Conservation (phyloP, 129 eudicot species). For the Saussurea involucrata region DNA sequence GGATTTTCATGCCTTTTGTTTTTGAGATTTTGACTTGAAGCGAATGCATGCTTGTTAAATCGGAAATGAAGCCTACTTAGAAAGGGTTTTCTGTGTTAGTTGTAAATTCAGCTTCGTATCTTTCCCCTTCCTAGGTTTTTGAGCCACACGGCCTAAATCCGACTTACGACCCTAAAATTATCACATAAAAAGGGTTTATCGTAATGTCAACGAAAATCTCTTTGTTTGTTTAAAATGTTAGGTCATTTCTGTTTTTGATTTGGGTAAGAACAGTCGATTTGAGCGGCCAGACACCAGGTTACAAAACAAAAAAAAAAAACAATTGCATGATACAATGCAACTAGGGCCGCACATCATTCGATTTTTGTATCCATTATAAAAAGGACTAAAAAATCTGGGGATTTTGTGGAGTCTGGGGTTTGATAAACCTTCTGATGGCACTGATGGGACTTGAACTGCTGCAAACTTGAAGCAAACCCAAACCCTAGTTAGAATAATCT, state of each 20-base stretch:
- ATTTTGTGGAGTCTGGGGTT: neutral
- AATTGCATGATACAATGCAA: neutral
- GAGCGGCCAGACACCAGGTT: neutral
- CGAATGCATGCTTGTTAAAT: neutral
- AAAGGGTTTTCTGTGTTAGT: neutral
- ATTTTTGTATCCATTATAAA: neutral
- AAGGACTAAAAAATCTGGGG: neutral
- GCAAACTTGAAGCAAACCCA: too few relatives aligned
- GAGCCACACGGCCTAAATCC: neutral
- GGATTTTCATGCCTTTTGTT: slow-evolving; percentile 6
- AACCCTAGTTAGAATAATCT: neutral
- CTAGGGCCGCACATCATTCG: neutral
- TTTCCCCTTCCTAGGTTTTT: neutral
- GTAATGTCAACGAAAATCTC: neutral
- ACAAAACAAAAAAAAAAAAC: neutral
- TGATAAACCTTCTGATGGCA: neutral
- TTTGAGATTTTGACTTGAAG: neutral
- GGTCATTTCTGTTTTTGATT: neutral
- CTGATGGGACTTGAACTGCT: too few relatives aligned
- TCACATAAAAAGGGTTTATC: neutral
- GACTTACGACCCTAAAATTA: neutral
- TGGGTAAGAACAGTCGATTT: neutral
- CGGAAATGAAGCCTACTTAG: slow-evolving; percentile 1
- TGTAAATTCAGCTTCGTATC: neutral
- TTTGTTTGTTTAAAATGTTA: neutral